Evolutionary conservation across 176 grass and related monocot species (phyloP), one percentile per base, ranked within the genome.

Genomic region (Carex kokanica): DNA sequence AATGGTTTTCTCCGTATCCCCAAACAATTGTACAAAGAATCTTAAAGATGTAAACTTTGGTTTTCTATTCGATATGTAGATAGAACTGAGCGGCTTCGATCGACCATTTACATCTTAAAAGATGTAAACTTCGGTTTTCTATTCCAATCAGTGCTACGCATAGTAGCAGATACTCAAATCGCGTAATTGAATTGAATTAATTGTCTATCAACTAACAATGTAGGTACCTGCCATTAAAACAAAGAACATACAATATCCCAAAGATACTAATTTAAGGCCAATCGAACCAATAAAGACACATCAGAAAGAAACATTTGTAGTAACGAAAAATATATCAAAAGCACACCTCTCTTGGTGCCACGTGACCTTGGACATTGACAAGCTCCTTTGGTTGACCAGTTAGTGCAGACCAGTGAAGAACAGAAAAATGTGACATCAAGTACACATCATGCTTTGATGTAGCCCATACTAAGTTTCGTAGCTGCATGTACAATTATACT

Each of bases 381-480:
- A 96, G 86, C 86, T 96, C 88, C 29, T 85, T 93, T 74, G 64
- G 56, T 67, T 68, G 23, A 67, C 85, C 71, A 64, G 49, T 89
- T 83, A 96, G 80, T 65, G 93, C 88, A 1, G 93, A 96, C 93
- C 93, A 96, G 60, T 96, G 93, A 85, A 74, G 86, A 79, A 96
- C 77, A 41, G 83, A 86, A 85, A 74, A 96, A 89, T 89, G 45
- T 17, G 88, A 90, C 60, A 88, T 87, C 72, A 91, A 67, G 74
- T 89, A 96, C 47, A 91, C 83, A 8, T 96, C 93, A 61, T 96
- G 93, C 84, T 96, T 96, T 61, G 93, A 93, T 75, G 93, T 93
- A 71, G 93, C 88, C 93, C 91, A 96, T 36, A 96, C 84, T 83
- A 96, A 91, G 87, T 96, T 96, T 78, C 93, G 89, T 70, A 96